Conservation (phyloP, 192 early-diverging fungal species). For the Podila minutissima region DNA sequence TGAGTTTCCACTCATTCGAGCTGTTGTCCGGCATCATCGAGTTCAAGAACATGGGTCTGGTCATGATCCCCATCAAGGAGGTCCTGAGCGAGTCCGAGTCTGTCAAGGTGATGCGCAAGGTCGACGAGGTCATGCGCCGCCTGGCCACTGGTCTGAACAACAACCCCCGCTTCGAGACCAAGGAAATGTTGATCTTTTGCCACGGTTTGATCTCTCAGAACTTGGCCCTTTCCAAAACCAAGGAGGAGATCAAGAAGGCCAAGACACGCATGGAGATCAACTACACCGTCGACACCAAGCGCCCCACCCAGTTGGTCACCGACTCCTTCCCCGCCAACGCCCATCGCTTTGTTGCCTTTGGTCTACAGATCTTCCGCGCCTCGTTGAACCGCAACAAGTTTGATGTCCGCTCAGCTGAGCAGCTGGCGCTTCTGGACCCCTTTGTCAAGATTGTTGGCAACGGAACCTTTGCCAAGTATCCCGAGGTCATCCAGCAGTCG, state of each 20-base stretch:
- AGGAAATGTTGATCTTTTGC: conserved; percentile 82
- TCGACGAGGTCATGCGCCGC: conserved; percentile 81
- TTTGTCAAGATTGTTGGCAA: conserved; percentile 86
- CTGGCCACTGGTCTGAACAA: conserved; percentile 82
- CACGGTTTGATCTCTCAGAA: conserved; percentile 90
- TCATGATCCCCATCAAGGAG: conserved; percentile 90
- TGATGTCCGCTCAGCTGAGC: conserved; percentile 63
- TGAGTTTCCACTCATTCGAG: conserved; percentile 90
- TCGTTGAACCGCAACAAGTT: conserved; percentile 70
- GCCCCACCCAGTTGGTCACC: conserved; percentile 63
- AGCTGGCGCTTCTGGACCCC: conserved; percentile 79
- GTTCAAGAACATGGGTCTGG: conserved; percentile 70
- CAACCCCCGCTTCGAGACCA: conserved; percentile 74
- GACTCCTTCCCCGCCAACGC: conserved; percentile 89
- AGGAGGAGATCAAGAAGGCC: conserved; percentile 61
- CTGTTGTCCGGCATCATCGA: conserved; percentile 75
- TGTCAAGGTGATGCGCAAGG: conserved; percentile 75
- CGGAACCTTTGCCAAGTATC: conserved; percentile 85
- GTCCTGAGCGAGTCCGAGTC: conserved; percentile 87
- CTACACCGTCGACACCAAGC: conserved; percentile 78
- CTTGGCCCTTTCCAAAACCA: conserved; percentile 74
- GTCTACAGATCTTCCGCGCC: conserved; percentile 82
- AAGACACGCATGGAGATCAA: conserved; percentile 70
- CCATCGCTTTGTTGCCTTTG: conserved; percentile 94
- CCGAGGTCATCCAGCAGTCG: conserved; percentile 70